Base-by-base conservation (phyloP, 257 asterid species). In the Jacaranda copaia region DNA sequence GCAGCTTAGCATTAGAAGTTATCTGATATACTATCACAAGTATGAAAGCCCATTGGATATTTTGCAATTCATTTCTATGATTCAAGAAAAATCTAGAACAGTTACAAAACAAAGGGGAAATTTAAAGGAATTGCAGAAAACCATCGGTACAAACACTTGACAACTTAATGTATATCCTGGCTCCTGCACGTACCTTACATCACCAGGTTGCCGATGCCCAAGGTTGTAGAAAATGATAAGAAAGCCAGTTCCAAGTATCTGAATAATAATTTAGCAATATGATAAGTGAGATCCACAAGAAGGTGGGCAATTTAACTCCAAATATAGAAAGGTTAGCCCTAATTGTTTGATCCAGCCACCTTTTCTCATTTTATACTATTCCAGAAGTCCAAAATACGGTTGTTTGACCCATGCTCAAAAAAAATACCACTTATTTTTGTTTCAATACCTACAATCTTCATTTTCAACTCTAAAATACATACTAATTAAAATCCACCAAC, bases 241-340 rank as follows among this genome's bases (percentile, higher is more conserved):
- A 81, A 94, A 94, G 49, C 98, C 98, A 0, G 97, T 94, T 42
- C 89, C 98, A 58, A 92, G 82, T 81, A 94, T 84, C 98, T 94
- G 92, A 68, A 85, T 60, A 55, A 77, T 60, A 60, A 55, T 57
- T 45, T 12, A 63, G 45, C 16, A 75, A 53, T 51, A 59, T 51
- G 75, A 20, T 55, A 65, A 55, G 78, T 75, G 49, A 77, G 58
- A 56, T 72, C 65, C 15, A 49, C 38, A 48, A 68, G 39, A 39
- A 76, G 49, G 36, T 16, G 51, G 49, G 58, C 62, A 43, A n/a
- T 18, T 51, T 10, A 55, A 59, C 79, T 70, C 49, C 61, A 77
- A 57, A 38, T 6, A 38, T 38, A 61, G 5, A 32, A 77, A 42
- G 70, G 49, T 25, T 25, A 25, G 32, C 32, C 32, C 32, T 25